Base-by-base conservation (phyloP, 352 stramenopile species). In the Pythium grandisporangium region DNA sequence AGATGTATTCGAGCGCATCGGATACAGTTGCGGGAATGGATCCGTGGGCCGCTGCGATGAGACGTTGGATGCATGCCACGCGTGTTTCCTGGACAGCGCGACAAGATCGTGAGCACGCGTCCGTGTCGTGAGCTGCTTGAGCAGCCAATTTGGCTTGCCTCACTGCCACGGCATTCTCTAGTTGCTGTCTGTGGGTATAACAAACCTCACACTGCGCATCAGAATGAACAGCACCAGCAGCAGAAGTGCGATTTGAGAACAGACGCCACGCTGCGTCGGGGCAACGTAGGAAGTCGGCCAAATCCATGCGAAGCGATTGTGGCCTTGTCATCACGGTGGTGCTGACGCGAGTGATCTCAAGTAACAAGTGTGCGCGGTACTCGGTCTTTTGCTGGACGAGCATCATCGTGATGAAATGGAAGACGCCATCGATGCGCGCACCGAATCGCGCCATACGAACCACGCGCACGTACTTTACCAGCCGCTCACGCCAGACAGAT, bases 381-480 rank as follows among this genome's bases (percentile, higher is more conserved):
- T 81, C 63, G 1, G 60, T 71, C 42, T 81, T 84, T 22, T 77
- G 61, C 43, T 84, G 71, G 10, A 84, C 71, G 21, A 78, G 21
- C 4, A 55, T 67, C 3, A 69, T n/a, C 0, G 55, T 51, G 8
- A 66, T 45, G 11, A 84, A 61, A 35, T 53, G 62, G 22, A 69
- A 79, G 10, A 51, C 16, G 11, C 55, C 22, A 21, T 48, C 53
- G 20, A 77, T 44, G 41, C 66, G 69, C 29, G 50, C 60, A 3
- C 63, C 67, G 19, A 75, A 73, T 23, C 51, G 64, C 13, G 57
- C 42, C 14, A 84, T 51, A 2, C 58, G 66, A 14, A 77, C 29
- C 3, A 70, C 63, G 6, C 68, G 67, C 2, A 84, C 47, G 23
- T 79, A 81, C 11, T 63, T 71, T 1, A 54, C 40, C 20, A 84